Percentiles rank a stretch among this genome's conserved stretches.
Conservation (phyloP, 1,139 yeast species). For the Tardiomyces digboiensis region DNA sequence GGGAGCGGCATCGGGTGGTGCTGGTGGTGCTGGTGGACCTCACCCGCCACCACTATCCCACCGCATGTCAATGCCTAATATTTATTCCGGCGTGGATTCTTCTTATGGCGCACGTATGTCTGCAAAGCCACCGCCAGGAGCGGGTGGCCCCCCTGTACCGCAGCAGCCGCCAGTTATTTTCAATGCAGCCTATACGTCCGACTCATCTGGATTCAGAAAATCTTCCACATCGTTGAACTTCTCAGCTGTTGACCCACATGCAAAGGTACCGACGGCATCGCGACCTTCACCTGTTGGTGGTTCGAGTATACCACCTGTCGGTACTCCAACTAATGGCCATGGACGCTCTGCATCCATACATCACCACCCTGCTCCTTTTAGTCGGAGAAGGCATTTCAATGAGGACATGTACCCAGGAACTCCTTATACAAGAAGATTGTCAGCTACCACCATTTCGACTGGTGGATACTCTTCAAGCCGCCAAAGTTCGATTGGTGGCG, state of each 20-base stretch:
- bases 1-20: slow-evolving; percentile 5
- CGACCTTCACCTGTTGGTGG: slow-evolving; percentile 1
- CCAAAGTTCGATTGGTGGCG: slow-evolving; percentile 18
- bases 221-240: slow-evolving; percentile 15
- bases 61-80: slow-evolving; percentile 21
- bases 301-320: background rate
- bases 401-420: slow-evolving; percentile 2
- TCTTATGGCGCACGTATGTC: slow-evolving; percentile 1
- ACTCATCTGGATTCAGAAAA: slow-evolving; percentile 21
- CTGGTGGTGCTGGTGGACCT: slow-evolving; percentile 2
- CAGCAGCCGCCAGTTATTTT: slow-evolving; percentile 11
- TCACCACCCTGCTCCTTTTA: background rate
- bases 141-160: background rate
- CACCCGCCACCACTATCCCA: slow-evolving; percentile 7
- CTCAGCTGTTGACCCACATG: slow-evolving; percentile 17
- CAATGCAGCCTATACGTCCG: slow-evolving; percentile 23
- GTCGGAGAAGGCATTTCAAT: background rate
- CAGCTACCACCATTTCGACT: slow-evolving; percentile 10
- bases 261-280: slow-evolving; percentile 5
- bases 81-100: slow-evolving; percentile 12
- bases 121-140: slow-evolving; percentile 3
- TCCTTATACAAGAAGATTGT: slow-evolving; percentile 16
- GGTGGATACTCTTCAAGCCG: slow-evolving; percentile 13
- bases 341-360: background rate
- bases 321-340: background rate